Percentiles rank a stretch among this genome's conserved stretches.
Evolutionary conservation across 352 stramenopile species (phyloP).

Genomic region (Phytophthora citrophthora): DNA sequence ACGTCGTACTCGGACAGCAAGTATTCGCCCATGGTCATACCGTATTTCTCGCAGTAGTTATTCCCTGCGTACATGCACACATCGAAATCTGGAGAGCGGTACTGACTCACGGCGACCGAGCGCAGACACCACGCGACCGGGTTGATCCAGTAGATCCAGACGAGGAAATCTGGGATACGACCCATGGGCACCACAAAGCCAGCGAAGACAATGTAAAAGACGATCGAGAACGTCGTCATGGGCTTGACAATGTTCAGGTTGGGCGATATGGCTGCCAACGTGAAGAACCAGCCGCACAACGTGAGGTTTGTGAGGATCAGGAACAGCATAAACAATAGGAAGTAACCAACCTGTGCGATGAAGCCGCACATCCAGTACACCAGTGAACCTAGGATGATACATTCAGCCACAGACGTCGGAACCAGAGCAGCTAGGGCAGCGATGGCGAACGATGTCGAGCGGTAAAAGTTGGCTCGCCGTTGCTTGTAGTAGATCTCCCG

Average conservation of each 20-base stretch:
- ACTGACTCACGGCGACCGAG: conserved; percentile 41
- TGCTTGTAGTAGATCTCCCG: conserved; percentile 76
- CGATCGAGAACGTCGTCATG: conserved; percentile 41
- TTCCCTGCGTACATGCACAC: conserved; percentile 30
- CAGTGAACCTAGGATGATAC: conserved; percentile 74
- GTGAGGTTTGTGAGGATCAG: conserved; percentile 28
- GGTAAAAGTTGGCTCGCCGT: conserved; percentile 86
- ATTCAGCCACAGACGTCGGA: conserved; percentile 46
- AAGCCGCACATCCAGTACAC: conserved; percentile 91
- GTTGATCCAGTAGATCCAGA: conserved; percentile 71
- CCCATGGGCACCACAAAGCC: conserved; percentile 29
- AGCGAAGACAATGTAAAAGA: conserved; percentile 26
- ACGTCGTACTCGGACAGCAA: conserved; percentile 35
- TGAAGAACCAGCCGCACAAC: conserved; percentile 33
- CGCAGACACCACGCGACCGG: conserved; percentile 52
- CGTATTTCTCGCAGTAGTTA: conserved; percentile 33
- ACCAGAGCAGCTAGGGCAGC: conserved; percentile 18
- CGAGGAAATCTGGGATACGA: conserved; percentile 35
- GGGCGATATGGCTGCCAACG: conserved; percentile 28
- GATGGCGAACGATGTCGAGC: conserved; percentile 63
- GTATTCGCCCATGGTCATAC: conserved; percentile 40
- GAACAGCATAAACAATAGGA: conserved; percentile 13
- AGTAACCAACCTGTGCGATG: conserved; percentile 11
- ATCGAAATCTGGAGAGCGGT: conserved; percentile 31
- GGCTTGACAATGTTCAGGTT: conserved; percentile 38